These are phyloP conservation scores for Colletotrichum sp. DNA, from an alignment of 2,329 filamentous ascomycete species.

Conservation along the genomic window DNA sequence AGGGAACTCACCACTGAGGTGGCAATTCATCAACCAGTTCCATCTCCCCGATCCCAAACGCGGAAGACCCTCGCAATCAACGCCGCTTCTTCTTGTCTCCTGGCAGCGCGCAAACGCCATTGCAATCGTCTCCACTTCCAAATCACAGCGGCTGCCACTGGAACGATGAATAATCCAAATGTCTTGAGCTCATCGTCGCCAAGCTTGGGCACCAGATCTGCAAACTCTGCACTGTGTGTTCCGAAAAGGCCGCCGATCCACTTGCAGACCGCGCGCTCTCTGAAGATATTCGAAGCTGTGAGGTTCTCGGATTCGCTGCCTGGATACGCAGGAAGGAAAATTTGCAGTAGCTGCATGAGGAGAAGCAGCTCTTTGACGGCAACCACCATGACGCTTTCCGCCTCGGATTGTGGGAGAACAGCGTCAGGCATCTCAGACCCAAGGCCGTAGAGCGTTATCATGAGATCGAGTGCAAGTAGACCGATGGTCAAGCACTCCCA, in stretches of 20 bases:
- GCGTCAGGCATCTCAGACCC: not conserved
- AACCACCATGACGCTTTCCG: not conserved
- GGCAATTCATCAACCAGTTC: not conserved
- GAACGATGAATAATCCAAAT: not conserved
- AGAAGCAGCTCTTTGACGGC: constrained; percentile 1
- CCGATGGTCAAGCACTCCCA: not conserved
- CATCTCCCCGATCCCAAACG: not conserved
- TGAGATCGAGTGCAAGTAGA: not conserved
- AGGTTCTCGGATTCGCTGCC: not conserved
- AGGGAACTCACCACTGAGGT: not conserved
- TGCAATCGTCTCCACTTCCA: constrained; percentile 3
- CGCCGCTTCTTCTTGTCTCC: not conserved
- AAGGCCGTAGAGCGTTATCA: constrained; percentile 3
- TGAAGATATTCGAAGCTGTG: not conserved
- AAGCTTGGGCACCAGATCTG: too few relatives aligned
- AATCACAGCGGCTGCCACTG: not conserved
- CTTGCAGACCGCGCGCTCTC: not conserved
- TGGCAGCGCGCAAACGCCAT: not conserved
- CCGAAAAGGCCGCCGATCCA: not conserved
- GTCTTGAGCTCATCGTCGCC: not conserved
- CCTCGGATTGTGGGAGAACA: not conserved
- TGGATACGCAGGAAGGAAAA: not conserved
- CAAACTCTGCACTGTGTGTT: not conserved
- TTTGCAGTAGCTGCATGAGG: not conserved
- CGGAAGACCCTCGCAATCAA: not conserved